Evolutionary conservation across 2,329 filamentous ascomycete genomes (phyloP), one percentile per base, ranked within the genome.

Genomic region (Trichoderma polysporum): DNA sequence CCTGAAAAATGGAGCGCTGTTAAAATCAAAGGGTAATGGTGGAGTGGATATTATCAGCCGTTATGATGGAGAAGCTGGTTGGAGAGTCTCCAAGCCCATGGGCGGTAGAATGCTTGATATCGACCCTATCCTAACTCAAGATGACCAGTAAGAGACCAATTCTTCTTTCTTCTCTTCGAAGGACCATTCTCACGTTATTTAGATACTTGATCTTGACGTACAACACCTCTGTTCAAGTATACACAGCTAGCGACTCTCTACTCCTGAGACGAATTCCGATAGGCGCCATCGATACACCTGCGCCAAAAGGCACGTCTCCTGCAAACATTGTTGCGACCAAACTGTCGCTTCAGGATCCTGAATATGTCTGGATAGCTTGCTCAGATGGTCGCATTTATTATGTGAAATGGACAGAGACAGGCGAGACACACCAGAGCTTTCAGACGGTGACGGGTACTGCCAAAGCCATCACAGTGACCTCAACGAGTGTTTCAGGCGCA

Each of bases 161-260:
- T 25, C 37, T 2, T 25, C 33, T 45, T n/a, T 17, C 9, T 13
- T 19, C 9, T n/a, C 10, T 12, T 31, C 5, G 29, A 41, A 33
- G 45, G 41, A 4, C 50, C 17, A 57, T 35, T 52, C 71, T 74
- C 49, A 75, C 60, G 41, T 67, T 12, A 39, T 17, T 19, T 50
- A 93, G 92, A 75, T 85, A 90, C 78, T 76, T 97, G 45, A 88
- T 97, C 66, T 77, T 97, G 66, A 87, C 90, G 35, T 92, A 92
- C 73, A 86, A 89, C 68, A 89, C 87, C 31, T 90, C 90, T 10
- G 83, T 97, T 63, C 91, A 93, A 76, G 85, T 97, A 29, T 97
- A 95, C 78, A 91, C 91, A 1, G 87, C 92, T 33, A 83, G 87
- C 70, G 93, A 93, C 64, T 98, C 95, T 1, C 86, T 96, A 58